These are phyloP conservation scores for Eustoma russellianum DNA, from an alignment of 257 asterid species.

Conservation along the genomic window DNA sequence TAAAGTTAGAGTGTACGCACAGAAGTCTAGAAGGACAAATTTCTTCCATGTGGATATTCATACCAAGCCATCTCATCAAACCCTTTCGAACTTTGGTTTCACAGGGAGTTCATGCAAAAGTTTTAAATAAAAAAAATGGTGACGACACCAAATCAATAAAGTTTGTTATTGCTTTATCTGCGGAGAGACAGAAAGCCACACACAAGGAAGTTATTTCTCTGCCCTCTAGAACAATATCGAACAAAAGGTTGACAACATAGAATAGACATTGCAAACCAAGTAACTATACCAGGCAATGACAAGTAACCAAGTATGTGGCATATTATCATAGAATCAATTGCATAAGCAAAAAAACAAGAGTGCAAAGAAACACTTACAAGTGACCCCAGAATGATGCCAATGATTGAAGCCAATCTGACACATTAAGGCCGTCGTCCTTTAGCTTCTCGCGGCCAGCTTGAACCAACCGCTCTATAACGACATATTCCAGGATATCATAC, in stretches of 20 bases:
- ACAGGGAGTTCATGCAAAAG: not conserved
- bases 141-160: not conserved
- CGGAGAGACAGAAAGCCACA: too few relatives aligned
- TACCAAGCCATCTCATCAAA: not conserved
- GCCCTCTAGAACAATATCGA: not conserved
- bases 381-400: conserved; percentile 99
- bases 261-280: conserved; percentile 15
- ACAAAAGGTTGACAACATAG: conserved; percentile 8
- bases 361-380: conserved; percentile 58
- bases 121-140: not conserved
- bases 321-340: conserved; percentile 13
- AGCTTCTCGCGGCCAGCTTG: conserved; percentile 99
- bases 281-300: conserved; percentile 1
- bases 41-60: not conserved
- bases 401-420: conserved; percentile 99
- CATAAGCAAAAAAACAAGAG: conserved; percentile 7
- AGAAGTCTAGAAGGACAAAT: not conserved
- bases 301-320: not conserved
- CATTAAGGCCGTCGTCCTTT: conserved; percentile 95
- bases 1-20: conserved; percentile 1
- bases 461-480: conserved; percentile 94
- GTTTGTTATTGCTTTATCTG: not conserved
- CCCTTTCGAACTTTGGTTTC: not conserved
- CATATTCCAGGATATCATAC: conserved; percentile 96
- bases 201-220: not conserved